phyloP scores from a whole-genome alignment of 2,329 filamentous ascomycete genomes.

The Huntiella abstrusa region DNA sequence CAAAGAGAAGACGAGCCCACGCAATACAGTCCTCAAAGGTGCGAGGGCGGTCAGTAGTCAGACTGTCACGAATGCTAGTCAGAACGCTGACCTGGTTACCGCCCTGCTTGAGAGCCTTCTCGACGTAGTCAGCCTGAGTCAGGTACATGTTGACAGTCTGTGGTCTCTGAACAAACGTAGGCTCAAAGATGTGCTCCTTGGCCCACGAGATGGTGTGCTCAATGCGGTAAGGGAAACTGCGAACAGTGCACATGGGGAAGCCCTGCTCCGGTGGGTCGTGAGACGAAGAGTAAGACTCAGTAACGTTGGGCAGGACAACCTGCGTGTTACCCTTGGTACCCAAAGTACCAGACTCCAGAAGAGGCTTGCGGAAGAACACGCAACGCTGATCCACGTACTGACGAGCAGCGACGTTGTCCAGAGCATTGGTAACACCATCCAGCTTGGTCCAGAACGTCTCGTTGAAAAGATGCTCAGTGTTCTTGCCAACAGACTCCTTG shows the following conservation, averaged over 20 bases:
- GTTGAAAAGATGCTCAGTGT: conserved; percentile 88
- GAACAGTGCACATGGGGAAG: conserved; percentile 95
- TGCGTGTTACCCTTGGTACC: conserved; percentile 98
- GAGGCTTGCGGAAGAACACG: conserved; percentile 93
- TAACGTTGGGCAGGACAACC: conserved; percentile 75
- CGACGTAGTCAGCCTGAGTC: conserved; percentile 76
- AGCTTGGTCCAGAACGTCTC: conserved; percentile 77
- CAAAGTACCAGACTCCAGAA: conserved; percentile 93
- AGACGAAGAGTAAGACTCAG: conserved; percentile 87
- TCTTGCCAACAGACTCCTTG: conserved; percentile 74
- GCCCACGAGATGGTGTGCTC: conserved; percentile 98
- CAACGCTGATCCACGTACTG: conserved; percentile 93
- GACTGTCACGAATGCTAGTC: conserved; percentile 73
- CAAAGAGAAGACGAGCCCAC: conserved; percentile 86
- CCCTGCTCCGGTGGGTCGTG: conserved; percentile 97
- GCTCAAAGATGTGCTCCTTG: conserved; percentile 78
- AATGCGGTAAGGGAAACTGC: conserved; percentile 95
- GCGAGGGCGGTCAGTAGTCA: conserved; percentile 79
- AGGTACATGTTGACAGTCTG: conserved; percentile 91
- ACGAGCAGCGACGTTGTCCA: conserved; percentile 93
- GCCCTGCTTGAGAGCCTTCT: conserved; percentile 71
- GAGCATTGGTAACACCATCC: conserved; percentile 86
- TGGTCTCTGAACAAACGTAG: conserved; percentile 78
- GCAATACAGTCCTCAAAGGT: conserved; percentile 92
- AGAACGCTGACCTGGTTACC: conserved; percentile 89